Evolutionary conservation across 2,329 filamentous ascomycete species (phyloP).

Genomic region (Boeremia exigua): DNA sequence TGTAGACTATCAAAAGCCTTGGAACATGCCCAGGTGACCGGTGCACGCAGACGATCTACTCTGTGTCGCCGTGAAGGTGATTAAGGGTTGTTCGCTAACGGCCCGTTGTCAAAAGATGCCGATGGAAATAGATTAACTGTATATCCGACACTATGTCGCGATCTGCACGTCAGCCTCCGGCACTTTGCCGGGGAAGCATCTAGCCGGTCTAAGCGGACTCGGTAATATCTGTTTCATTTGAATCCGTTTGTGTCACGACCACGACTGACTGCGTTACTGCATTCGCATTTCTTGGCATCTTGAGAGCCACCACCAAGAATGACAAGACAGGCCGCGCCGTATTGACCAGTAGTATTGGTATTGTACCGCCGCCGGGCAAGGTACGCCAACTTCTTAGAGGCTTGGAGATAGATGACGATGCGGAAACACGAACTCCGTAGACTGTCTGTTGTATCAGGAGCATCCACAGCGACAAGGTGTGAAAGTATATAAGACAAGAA

Average conservation of each 20-base stretch:
- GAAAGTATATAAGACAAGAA: slow-evolving; percentile 6
- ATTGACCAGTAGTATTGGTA: slow-evolving; percentile 10
- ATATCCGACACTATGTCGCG: slow-evolving; percentile 5
- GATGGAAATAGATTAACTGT: slow-evolving; percentile 26
- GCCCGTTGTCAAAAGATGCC: slow-evolving; percentile 20
- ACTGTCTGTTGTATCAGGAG: background rate
- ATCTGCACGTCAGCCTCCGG: slow-evolving; percentile 5
- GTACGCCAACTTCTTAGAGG: slow-evolving; percentile 1
- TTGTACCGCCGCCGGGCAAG: background rate
- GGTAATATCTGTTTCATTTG: slow-evolving; percentile 27
- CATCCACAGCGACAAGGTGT: background rate
- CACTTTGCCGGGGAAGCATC: slow-evolving; percentile 10
- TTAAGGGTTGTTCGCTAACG: slow-evolving; percentile 26
- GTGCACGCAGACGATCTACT: background rate
- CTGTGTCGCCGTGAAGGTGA: background rate
- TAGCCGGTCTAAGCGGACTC: slow-evolving; percentile 3
- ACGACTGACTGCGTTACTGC: slow-evolving; percentile 1
- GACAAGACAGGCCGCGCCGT: slow-evolving; percentile 9
- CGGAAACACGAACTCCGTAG: background rate
- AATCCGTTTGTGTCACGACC: slow-evolving; percentile 7
- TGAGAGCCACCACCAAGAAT: slow-evolving; percentile 3
- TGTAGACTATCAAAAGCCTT: background rate
- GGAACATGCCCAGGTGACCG: slow-evolving; percentile 6
- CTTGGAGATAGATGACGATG: slow-evolving; percentile 10
- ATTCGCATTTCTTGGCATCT: slow-evolving; percentile 1